These are phyloP conservation scores for Calcarisporium arbuscula DNA, from an alignment of 2,329 filamentous ascomycete genomes.

Conservation along the genomic window DNA sequence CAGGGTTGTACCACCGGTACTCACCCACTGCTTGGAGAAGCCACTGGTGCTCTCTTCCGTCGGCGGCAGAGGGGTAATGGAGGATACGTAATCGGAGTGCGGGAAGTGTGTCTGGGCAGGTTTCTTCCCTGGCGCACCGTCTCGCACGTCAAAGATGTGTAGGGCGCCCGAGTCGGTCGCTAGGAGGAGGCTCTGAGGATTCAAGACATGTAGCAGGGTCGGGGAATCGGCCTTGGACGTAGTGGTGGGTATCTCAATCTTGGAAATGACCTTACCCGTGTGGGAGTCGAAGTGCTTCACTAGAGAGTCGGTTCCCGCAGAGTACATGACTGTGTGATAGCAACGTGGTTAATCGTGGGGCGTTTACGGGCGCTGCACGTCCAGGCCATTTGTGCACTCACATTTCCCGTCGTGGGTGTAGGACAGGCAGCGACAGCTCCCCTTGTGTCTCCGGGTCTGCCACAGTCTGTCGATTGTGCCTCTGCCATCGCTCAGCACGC, in stretches of 20 bases:
- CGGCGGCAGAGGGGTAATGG: constrained; percentile 75
- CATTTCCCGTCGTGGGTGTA: constrained; percentile 74
- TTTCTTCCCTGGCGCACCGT: constrained; percentile 49
- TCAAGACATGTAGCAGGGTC: constrained; percentile 74
- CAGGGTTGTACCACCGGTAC: constrained; percentile 84
- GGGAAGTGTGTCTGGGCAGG: constrained; percentile 78
- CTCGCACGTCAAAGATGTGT: constrained; percentile 80
- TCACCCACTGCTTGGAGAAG: constrained; percentile 91
- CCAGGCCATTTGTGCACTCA: constrained; percentile 29
- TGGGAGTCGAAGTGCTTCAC: constrained; percentile 51
- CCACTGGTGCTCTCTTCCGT: constrained; percentile 77
- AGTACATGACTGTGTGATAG: constrained; percentile 52
- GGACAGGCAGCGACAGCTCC: constrained; percentile 76
- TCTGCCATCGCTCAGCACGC: constrained; percentile 53
- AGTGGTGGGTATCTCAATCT: constrained; percentile 66
- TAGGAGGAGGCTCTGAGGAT: constrained; percentile 80
- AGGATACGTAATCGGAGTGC: constrained; percentile 90
- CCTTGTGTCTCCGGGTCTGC: constrained; percentile 86
- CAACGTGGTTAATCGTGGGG: no score
- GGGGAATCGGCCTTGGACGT: constrained; percentile 60
- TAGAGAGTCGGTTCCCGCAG: constrained; percentile 54
- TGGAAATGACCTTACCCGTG: constrained; percentile 67
- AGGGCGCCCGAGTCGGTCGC: constrained; percentile 86
- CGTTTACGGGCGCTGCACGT: no score
- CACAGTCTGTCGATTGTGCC: constrained; percentile 77